Evolutionary conservation across 2,329 filamentous ascomycete genomes (phyloP).

Genomic region (Coniella lustricola): DNA sequence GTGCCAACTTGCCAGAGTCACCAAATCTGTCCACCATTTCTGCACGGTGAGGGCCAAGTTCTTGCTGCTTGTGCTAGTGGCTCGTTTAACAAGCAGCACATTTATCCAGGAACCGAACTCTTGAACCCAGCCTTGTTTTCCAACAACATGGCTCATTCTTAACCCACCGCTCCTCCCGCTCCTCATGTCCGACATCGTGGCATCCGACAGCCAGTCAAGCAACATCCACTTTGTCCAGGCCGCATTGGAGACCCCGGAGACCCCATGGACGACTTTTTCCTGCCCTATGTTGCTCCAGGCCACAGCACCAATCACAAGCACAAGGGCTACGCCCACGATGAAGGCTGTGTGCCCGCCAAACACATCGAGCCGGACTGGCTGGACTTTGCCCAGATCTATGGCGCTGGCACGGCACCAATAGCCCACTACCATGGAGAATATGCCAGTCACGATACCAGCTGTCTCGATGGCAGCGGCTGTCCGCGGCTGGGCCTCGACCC

Average conservation of each 20-base stretch:
- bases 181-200: no score
- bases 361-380: background rate
- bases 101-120: no score
- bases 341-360: slow-evolving; percentile 1
- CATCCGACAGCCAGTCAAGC: background rate
- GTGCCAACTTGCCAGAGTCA: background rate
- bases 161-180: background rate
- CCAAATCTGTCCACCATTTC: background rate
- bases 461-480: slow-evolving; percentile 14
- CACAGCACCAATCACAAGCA: background rate
- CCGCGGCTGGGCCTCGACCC: slow-evolving; percentile 12
- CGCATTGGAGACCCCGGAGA: background rate
- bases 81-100: no score
- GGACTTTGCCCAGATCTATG: background rate
- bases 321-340: slow-evolving; percentile 1
- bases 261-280: background rate
- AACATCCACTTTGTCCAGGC: background rate
- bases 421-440: slow-evolving; percentile 3
- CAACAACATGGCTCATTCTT: background rate
- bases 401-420: background rate
- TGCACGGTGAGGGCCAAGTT: background rate
- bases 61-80: background rate
- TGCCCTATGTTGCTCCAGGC: background rate
- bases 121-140: background rate
- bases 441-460: slow-evolving; percentile 14